These are phyloP conservation scores for Microcyclospora tardicrescens DNA, from an alignment of 2,329 filamentous ascomycete genomes.

Conservation along the genomic window DNA sequence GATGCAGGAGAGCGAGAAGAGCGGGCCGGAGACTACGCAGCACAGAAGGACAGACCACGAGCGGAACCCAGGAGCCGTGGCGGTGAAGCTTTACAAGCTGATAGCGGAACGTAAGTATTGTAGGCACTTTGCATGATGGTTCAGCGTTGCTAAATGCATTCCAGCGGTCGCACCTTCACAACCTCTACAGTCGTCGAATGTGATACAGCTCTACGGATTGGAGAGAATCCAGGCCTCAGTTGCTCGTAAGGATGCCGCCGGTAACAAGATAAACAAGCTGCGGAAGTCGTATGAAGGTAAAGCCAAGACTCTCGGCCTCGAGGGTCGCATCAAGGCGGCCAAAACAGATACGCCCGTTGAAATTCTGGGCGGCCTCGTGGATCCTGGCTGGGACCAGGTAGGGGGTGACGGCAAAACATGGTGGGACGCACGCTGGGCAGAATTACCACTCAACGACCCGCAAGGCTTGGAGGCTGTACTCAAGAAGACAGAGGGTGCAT, in stretches of 20 bases:
- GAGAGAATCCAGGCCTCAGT: slow-evolving; percentile 44
- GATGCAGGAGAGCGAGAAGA: slow-evolving; percentile 24
- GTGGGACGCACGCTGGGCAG: slow-evolving; percentile 24
- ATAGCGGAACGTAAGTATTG: slow-evolving; percentile 20
- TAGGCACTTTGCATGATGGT: too few relatives aligned
- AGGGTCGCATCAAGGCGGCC: slow-evolving; percentile 35
- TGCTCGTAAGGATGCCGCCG: slow-evolving; percentile 48
- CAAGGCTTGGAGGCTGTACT: slow-evolving; percentile 15
- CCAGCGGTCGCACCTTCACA: slow-evolving; percentile 32
- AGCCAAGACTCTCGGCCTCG: slow-evolving; percentile 35
- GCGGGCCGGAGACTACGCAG: slow-evolving; percentile 8
- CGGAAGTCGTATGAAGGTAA: slow-evolving; percentile 44
- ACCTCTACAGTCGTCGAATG: slow-evolving; percentile 45
- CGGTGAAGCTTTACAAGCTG: slow-evolving; percentile 14
- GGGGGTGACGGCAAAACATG: slow-evolving; percentile 21
- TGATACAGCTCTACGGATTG: slow-evolving; percentile 47
- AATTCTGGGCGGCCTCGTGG: slow-evolving; percentile 24
- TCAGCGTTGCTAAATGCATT: slow-evolving; percentile 21
- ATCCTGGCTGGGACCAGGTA: slow-evolving; percentile 17
- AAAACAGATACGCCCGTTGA: slow-evolving; percentile 22
- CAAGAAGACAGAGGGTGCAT: slow-evolving; percentile 27
- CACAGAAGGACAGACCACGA: slow-evolving; percentile 35
- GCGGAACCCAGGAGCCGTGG: slow-evolving; percentile 20
- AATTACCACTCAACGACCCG: slow-evolving; percentile 17
- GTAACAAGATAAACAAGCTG: slow-evolving; percentile 52